phyloP scores from a whole-genome alignment of 257 asterid species.

The Nicotiana knightiana region DNA sequence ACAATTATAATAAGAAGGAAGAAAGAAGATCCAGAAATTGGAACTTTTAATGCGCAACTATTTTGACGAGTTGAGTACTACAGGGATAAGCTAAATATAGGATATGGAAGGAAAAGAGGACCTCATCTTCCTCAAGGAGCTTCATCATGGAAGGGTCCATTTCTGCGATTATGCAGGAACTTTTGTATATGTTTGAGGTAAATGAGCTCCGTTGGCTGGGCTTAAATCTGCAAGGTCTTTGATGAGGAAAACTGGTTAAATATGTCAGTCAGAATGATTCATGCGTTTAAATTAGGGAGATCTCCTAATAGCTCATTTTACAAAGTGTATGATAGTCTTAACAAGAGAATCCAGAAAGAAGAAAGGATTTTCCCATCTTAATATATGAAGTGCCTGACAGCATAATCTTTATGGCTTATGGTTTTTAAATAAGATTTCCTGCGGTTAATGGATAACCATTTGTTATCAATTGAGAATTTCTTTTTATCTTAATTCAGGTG shows the following conservation, averaged over 20 bases:
- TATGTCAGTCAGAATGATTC: neutral
- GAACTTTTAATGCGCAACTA: neutral
- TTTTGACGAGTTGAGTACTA: neutral
- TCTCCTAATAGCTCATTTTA: neutral
- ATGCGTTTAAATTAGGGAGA: neutral
- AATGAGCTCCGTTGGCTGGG: neutral
- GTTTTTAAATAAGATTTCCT: too few species aligned
- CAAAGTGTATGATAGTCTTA: neutral
- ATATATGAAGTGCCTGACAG: too few species aligned
- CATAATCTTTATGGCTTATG: too few species aligned
- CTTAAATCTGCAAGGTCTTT: neutral
- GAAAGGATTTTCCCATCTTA: too few species aligned
- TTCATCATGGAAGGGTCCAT: conserved; percentile 79
- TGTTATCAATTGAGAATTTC: too few species aligned
- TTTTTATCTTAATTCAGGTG: too few species aligned
- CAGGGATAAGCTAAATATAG: neutral
- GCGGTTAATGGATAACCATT: neutral
- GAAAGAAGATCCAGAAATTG: neutral
- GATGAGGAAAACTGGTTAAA: neutral
- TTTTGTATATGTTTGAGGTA: neutral
- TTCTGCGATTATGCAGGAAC: neutral
- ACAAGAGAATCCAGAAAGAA: neutral
- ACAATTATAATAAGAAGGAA: neutral
- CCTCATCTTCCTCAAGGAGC: conserved; percentile 92
- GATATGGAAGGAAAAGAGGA: conserved; percentile 3